Conservation (phyloP, 495 filamentous ascomycete genomes). For the Talaromyces borbonicus region DNA sequence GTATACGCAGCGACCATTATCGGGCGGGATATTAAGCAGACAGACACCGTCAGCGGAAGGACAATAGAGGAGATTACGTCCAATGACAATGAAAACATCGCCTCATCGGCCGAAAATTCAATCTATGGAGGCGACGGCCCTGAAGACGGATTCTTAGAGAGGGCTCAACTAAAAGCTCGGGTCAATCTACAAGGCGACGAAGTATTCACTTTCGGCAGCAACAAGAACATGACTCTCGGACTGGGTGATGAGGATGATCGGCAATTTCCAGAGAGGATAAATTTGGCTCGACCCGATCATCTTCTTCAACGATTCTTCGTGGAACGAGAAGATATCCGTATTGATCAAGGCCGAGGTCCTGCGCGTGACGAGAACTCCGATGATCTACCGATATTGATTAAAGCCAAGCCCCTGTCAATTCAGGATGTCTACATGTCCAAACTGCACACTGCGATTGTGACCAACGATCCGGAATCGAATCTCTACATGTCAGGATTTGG, state of each 20-base stretch:
- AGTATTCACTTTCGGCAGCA: slow-evolving; percentile 85
- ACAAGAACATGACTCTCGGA: slow-evolving; percentile 86
- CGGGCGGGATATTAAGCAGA: slow-evolving; percentile 37
- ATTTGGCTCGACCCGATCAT: slow-evolving; percentile 68
- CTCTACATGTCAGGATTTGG: slow-evolving; percentile 91
- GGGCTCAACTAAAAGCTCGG: slow-evolving; percentile 18
- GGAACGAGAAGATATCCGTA: slow-evolving; percentile 38
- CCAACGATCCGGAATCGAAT: slow-evolving; percentile 83
- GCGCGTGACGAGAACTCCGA: slow-evolving; percentile 11
- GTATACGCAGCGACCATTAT: slow-evolving; percentile 77
- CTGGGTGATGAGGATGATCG: slow-evolving; percentile 90
- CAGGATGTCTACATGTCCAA: slow-evolving; percentile 81
- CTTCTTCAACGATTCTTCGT: slow-evolving; percentile 59
- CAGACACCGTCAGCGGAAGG: background rate
- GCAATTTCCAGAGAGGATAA: slow-evolving; percentile 79
- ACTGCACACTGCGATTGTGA: slow-evolving; percentile 82
- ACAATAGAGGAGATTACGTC: slow-evolving; percentile 9
- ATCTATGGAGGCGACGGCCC: slow-evolving; percentile 25
- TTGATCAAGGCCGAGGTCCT: slow-evolving; percentile 21
- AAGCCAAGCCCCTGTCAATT: slow-evolving; percentile 58
- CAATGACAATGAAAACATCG: slow-evolving; percentile 24
- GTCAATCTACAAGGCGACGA: slow-evolving; percentile 61
- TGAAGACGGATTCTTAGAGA: slow-evolving; percentile 19
- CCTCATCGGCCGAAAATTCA: slow-evolving; percentile 26
- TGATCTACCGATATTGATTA: slow-evolving; percentile 58